phyloP scores from a whole-genome alignment of 108 stramenopile genomes.

The Aureococcus anophagefferens region DNA sequence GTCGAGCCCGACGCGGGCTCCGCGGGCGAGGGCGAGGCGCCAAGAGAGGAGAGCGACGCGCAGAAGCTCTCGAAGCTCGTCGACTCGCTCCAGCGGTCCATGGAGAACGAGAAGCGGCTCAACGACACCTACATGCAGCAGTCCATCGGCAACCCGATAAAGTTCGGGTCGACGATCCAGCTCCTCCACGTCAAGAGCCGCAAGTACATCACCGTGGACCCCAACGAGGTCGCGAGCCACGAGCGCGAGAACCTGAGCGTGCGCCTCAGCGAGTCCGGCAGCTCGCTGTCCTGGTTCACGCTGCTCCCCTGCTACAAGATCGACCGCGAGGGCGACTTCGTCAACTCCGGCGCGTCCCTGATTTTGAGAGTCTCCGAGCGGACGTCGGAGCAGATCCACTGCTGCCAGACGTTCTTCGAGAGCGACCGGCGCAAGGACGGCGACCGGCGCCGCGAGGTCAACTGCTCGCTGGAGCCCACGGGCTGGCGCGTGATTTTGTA shows the following conservation, averaged over 20 bases:
- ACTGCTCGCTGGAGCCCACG: constrained; percentile 26
- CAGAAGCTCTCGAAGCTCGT: too few relatives aligned
- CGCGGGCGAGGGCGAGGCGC: neutral
- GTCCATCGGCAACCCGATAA: constrained; percentile 11
- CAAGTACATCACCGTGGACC: constrained; percentile 17
- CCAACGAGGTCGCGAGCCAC: constrained; percentile 10
- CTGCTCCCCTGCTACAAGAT: constrained; percentile 23
- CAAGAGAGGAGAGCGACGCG: too few relatives aligned
- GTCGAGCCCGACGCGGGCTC: too few relatives aligned
- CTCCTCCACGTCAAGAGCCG: constrained; percentile 17
- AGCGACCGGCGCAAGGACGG: too few relatives aligned
- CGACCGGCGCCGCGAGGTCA: constrained; percentile 12
- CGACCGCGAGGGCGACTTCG: constrained; percentile 25
- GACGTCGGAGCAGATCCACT: too few relatives aligned
- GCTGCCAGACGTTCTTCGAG: too few relatives aligned
- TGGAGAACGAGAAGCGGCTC: too few relatives aligned
- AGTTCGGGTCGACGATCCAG: constrained; percentile 22
- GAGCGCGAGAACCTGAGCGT: constrained; percentile 22
- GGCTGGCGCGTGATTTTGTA: constrained; percentile 16
- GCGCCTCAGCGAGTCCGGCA: neutral
- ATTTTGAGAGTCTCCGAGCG: constrained; percentile 18
- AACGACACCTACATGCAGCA: too few relatives aligned
- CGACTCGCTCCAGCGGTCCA: too few relatives aligned
- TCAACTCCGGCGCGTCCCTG: constrained; percentile 19
- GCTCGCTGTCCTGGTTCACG: too few relatives aligned